Evolutionary conservation across 1,139 yeast genomes (phyloP).

Genomic region (Waltiozyma sp.): DNA sequence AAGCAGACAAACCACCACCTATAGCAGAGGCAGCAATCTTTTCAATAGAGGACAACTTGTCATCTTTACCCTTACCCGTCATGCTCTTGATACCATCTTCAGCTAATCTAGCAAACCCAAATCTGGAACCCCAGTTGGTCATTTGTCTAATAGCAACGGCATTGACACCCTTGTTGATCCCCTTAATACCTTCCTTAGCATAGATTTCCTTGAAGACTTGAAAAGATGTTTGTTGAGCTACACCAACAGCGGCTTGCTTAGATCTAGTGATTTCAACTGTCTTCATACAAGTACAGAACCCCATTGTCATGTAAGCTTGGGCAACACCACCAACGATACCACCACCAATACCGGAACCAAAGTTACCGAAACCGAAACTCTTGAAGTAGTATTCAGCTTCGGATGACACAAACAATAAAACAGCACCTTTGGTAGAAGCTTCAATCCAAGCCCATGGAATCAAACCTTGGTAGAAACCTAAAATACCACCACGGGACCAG

Average conservation of each 20-base stretch:
- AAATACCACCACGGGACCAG: constrained; percentile 86
- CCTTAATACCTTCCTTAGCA: constrained; percentile 76
- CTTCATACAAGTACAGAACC: constrained; percentile 96
- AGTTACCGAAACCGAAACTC: constrained; percentile 53
- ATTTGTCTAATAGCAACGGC: constrained; percentile 99
- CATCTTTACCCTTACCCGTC: constrained; percentile 49
- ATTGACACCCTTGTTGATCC: constrained; percentile 95
- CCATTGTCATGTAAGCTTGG: constrained; percentile 89
- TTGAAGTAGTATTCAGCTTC: constrained; percentile 80
- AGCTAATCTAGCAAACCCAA: constrained; percentile 84
- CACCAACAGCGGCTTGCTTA: constrained; percentile 69
- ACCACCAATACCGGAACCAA: constrained; percentile 84
- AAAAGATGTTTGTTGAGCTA: constrained; percentile 63
- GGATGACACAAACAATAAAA: constrained; percentile 82
- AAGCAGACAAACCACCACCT: constrained; percentile 96
- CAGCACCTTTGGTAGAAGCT: constrained; percentile 98
- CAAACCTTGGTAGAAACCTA: constrained; percentile 92
- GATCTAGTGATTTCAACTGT: constrained; percentile 92
- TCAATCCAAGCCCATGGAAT: constrained; percentile 99
- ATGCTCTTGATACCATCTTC: constrained; percentile 68
- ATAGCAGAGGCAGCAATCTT: constrained; percentile 78
- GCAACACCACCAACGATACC: constrained; percentile 94
- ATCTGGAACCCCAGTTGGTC: constrained; percentile 98
- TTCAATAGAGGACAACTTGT: constrained; percentile 61
- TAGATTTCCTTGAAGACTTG: constrained; percentile 80